Evolutionary conservation across 768 basidiomycete genomes (phyloP).

Genomic region (Serendipita sp.): DNA sequence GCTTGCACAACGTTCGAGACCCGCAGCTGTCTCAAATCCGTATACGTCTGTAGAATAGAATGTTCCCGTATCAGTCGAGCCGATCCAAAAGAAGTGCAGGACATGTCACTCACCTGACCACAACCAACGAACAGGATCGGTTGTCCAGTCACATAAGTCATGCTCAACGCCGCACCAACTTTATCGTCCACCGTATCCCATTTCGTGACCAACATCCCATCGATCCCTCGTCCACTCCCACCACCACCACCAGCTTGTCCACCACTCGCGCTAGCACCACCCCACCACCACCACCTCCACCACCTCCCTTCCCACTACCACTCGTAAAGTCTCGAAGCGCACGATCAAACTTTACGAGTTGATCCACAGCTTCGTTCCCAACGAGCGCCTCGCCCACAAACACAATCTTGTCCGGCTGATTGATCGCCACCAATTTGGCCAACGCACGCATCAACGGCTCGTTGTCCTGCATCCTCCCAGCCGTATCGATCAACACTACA

Average conservation of each 20-base stretch:
- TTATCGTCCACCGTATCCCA: constrained; percentile 99
- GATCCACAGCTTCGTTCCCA: constrained; percentile 97
- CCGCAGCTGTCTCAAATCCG: constrained; percentile 77
- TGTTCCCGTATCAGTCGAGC: constrained; percentile 6
- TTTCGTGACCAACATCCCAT: constrained; percentile 96
- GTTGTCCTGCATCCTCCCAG: constrained; percentile 98
- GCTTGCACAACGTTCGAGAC: constrained; percentile 90
- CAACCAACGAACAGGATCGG: constrained; percentile 97
- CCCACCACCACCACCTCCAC: constrained; percentile 46
- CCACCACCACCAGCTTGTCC: constrained; percentile 34
- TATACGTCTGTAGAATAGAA: constrained; percentile 57
- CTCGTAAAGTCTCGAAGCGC: constrained; percentile 84
- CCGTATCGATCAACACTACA: constrained; percentile 94
- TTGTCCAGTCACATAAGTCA: constrained; percentile 98
- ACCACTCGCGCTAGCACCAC: constrained; percentile 11
- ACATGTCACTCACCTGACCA: constrained; percentile 52
- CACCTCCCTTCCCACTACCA: constrained; percentile 33
- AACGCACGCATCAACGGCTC: constrained; percentile 98
- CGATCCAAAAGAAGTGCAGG: background rate
- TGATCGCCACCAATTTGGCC: constrained; percentile 91
- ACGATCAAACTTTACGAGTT: constrained; percentile 90
- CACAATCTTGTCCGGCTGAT: constrained; percentile 91
- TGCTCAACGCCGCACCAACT: constrained; percentile 94
- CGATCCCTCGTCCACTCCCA: constrained; percentile 76
- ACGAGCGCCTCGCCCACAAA: constrained; percentile 98